Evolutionary conservation across 1,284 basidiomycete genomes (phyloP).

Genomic region (Polyporus tsugae): DNA sequence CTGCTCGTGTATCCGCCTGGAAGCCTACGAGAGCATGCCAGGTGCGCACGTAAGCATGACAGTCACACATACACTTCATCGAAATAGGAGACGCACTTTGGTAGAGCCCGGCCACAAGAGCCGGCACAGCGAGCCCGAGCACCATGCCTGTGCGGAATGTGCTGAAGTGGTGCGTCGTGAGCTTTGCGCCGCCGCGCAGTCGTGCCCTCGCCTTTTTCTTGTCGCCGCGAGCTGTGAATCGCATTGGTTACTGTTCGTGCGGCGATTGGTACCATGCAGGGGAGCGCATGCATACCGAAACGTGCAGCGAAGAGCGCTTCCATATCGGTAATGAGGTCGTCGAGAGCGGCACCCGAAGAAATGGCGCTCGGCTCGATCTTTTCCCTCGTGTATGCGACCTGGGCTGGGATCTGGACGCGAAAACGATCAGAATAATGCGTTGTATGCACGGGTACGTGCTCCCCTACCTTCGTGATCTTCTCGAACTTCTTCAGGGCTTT

Average conservation of each 20-base stretch:
- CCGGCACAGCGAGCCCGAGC: slow-evolving; percentile 84
- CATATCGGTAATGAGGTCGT: slow-evolving; percentile 75
- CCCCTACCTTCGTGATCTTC: slow-evolving; percentile 77
- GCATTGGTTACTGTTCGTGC: not conserved
- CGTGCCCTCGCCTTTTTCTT: slow-evolving; percentile 79
- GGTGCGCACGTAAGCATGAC: not conserved
- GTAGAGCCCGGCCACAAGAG: slow-evolving; percentile 73
- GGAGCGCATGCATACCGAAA: slow-evolving; percentile 64
- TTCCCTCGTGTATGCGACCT: slow-evolving; percentile 59
- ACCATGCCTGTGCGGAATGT: slow-evolving; percentile 80
- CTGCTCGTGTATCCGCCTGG: slow-evolving; percentile 60
- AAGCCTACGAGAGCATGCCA: slow-evolving; percentile 55
- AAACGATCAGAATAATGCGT: not conserved
- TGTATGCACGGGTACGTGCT: not conserved
- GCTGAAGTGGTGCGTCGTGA: slow-evolving; percentile 79
- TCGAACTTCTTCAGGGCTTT: slow-evolving; percentile 96
- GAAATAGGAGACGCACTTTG: slow-evolving; percentile 57
- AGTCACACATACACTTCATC: too few relatives aligned
- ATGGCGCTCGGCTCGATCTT: slow-evolving; percentile 73
- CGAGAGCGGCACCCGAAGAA: slow-evolving; percentile 68
- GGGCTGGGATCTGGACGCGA: slow-evolving; percentile 57
- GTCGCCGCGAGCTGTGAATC: slow-evolving; percentile 76
- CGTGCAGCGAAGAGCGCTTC: slow-evolving; percentile 77
- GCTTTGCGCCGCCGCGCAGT: slow-evolving; percentile 64
- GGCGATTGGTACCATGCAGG: not conserved